Conservation (phyloP, 2,329 filamentous ascomycete species). For the Penicillium sp. region DNA sequence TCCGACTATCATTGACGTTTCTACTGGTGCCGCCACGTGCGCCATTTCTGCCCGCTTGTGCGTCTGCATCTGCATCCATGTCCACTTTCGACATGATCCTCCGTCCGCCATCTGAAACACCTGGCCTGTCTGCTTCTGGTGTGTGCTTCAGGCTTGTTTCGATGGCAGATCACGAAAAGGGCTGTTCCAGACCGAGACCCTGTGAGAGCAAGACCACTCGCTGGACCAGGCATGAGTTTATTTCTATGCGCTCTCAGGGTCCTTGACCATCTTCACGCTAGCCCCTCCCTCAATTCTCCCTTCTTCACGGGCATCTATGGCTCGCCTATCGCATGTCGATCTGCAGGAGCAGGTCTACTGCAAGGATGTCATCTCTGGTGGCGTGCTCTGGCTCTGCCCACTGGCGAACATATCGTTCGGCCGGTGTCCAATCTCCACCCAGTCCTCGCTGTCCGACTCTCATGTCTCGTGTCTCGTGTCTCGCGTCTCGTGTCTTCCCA, state of each 20-base stretch:
- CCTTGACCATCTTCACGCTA: neutral
- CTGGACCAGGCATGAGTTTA: conserved; percentile 9
- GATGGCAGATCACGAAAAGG: neutral
- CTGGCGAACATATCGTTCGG: neutral
- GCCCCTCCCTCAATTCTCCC: neutral
- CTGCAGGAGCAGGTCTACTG: conserved; percentile 1
- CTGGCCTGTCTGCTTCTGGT: neutral
- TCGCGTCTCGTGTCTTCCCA: neutral
- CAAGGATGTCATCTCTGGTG: neutral
- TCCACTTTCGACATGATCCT: neutral
- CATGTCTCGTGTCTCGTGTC: neutral
- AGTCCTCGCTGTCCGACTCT: neutral
- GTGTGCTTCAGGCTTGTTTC: conserved; percentile 2
- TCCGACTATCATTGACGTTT: conserved; percentile 9
- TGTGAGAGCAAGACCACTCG: conserved; percentile 17
- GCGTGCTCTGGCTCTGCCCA: neutral
- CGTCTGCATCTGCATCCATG: neutral
- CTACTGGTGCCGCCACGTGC: conserved; percentile 5
- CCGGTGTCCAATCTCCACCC: neutral
- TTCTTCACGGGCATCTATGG: neutral
- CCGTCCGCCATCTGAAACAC: conserved; percentile 3
- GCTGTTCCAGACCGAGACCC: neutral
- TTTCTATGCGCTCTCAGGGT: neutral
- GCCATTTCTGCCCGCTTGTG: neutral
- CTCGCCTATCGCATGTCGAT: conserved; percentile 1